Percentiles rank a stretch among this genome's conserved stretches.
Conservation (phyloP, 2,329 filamentous ascomycete genomes). For the Xylariaceae sp. region DNA sequence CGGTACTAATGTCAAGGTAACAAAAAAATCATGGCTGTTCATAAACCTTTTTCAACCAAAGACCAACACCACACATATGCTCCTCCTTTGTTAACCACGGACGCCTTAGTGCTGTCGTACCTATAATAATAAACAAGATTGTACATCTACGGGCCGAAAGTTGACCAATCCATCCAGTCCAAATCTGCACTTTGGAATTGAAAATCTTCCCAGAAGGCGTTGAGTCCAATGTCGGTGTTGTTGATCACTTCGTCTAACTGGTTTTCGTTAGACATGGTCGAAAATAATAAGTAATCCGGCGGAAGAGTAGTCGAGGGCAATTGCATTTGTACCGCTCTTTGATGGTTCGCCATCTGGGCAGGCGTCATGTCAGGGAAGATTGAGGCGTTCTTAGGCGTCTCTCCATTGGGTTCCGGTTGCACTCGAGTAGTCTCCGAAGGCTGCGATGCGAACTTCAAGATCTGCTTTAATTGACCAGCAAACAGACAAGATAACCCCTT, state of each 20-base stretch:
- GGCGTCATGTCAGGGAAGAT: conserved; percentile 25
- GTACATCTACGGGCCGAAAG: conserved; percentile 24
- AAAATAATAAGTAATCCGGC: conserved; percentile 38
- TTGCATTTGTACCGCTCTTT: conserved; percentile 28
- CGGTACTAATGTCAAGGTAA: not conserved
- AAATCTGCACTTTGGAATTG: conserved; percentile 39
- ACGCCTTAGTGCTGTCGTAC: conserved; percentile 15
- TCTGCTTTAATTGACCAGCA: conserved; percentile 56
- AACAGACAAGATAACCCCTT: conserved; percentile 67
- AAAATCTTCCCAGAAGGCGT: conserved; percentile 39
- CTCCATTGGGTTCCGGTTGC: conserved; percentile 24
- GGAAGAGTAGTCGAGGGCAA: conserved; percentile 28
- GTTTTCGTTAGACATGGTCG: conserved; percentile 40
- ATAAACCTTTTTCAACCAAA: conserved; percentile 5
- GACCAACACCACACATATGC: conserved; percentile 17
- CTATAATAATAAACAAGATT: conserved; percentile 4
- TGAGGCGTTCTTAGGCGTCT: conserved; percentile 19
- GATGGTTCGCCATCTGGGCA: conserved; percentile 24
- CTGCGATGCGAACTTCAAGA: conserved; percentile 43
- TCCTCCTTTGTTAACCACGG: conserved; percentile 6
- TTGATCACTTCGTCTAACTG: conserved; percentile 40
- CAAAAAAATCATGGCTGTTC: conserved; percentile 12
- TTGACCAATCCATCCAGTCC: conserved; percentile 42
- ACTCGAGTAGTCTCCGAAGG: conserved; percentile 28
- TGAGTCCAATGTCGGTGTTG: conserved; percentile 38